Evolutionary conservation across 2,329 filamentous ascomycete genomes (phyloP), one percentile per base, ranked within the genome.

Genomic region (Fusarium sp.): DNA sequence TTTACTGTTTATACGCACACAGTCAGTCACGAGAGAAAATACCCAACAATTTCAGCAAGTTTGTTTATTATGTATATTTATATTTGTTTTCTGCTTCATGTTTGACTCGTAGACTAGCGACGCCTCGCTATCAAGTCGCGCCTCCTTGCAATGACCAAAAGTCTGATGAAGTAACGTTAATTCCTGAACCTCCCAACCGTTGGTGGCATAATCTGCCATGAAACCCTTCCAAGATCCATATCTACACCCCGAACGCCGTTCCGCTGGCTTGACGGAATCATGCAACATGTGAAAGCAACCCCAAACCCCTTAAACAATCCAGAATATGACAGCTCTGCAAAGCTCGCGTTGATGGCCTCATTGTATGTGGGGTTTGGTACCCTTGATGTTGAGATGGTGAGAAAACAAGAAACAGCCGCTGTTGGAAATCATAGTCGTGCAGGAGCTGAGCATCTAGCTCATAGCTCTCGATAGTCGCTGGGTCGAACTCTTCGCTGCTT

Each of bases 401-500:
- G 55, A 63, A 24, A 61, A 46, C 53, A 38, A 51, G 58, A 70
- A 70, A 36, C 55, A 75, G 68, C 61, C 58, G 69, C 72, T 70
- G 46, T 51, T 42, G 36, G 40, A 61, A 53, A 68, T 65, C 38
- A 55, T 53, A 20, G 62, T 61, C 33, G 55, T 57, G 36, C 55
- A 36, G 35, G 17, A 64, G 59, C 62, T 38, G 57, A 63, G 46
- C 44, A 22, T 35, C 51, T 60, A 57, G 59, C 56, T 85, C 79
- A 95, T 57, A 98, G 87, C 85, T 97, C 94, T 73, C 94, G 90
- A 81, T 96, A 98, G 84, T 99, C 96, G 80, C 94, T 96, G 12
- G 95, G 95, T 64, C 96, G 89, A 63, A 94, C 91, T 77, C 94
- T 88, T 73, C 92, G 90, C 77, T 94, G 92, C 77, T 93, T 90